A percentile compares a stretch with the other conserved stretches of the same genome.
phyloP scores from a whole-genome alignment of 768 basidiomycete species.

The Tephrocybe sp. region DNA sequence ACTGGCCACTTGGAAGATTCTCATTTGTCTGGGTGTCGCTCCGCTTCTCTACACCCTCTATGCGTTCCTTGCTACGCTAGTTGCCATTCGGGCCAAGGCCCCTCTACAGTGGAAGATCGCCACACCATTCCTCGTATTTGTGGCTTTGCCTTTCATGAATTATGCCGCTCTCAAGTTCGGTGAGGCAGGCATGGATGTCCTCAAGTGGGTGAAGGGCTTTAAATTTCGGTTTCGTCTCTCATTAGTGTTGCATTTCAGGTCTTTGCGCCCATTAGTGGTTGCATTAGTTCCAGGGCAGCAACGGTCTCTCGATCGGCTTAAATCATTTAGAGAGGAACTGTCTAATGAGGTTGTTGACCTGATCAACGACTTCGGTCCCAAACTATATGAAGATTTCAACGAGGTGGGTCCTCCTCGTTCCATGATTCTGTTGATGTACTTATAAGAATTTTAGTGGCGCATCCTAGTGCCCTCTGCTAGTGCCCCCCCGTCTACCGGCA shows the following conservation, averaged over 20 bases:
- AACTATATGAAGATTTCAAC: constrained; percentile 84
- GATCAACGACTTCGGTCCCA: constrained; percentile 87
- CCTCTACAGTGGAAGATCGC: constrained; percentile 62
- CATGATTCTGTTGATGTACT: constrained; percentile 7
- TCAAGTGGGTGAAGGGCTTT: constrained; percentile 62
- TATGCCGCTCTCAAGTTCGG: constrained; percentile 95
- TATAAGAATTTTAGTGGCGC: constrained; percentile 49
- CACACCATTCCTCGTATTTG: constrained; percentile 76
- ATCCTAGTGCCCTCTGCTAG: constrained; percentile 83
- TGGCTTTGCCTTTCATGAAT: constrained; percentile 81
- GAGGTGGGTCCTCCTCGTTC: constrained; percentile 43
- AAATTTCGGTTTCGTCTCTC: not conserved
- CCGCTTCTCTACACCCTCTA: constrained; percentile 86
- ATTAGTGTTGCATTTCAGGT: constrained; percentile 44
- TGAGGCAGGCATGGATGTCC: constrained; percentile 95
- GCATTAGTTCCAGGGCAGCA: constrained; percentile 89
- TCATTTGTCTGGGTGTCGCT: constrained; percentile 88
- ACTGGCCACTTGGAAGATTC: constrained; percentile 96
- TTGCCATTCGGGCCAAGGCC: constrained; percentile 66
- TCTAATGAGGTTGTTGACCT: constrained; percentile 81
- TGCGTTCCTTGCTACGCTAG: constrained; percentile 70
- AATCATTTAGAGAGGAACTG: constrained; percentile 67
- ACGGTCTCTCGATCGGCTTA: constrained; percentile 71
- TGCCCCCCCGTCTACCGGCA: constrained; percentile 76
- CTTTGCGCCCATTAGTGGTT: constrained; percentile 84